Evolutionary conservation across 2,329 filamentous ascomycete species (phyloP).

Genomic region (Alternaria dauci): DNA sequence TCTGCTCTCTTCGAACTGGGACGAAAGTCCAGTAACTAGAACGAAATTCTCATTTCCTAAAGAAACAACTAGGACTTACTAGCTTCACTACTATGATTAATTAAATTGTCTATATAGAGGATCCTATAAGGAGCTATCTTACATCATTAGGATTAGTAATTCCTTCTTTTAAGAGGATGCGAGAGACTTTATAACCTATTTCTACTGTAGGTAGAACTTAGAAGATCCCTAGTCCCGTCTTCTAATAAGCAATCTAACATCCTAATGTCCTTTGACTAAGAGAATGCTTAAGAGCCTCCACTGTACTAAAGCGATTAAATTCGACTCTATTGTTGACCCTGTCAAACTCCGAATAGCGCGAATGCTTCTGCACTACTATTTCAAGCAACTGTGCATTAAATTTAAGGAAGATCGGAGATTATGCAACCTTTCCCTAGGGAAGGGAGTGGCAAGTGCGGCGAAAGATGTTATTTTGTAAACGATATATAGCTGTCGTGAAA

Average conservation of each 20-base stretch:
- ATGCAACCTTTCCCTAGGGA: neutral
- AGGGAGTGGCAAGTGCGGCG: neutral
- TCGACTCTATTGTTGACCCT: conserved; percentile 6
- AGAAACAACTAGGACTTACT: conserved; percentile 3
- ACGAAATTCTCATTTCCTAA: conserved; percentile 1
- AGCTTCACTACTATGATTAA: conserved; percentile 6
- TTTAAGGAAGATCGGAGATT: conserved; percentile 3
- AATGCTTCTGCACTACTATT: conserved; percentile 4
- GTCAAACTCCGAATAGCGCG: neutral
- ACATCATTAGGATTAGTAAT: conserved; percentile 2
- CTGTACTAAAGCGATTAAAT: conserved; percentile 2
- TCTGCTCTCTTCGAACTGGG: conserved; percentile 3
- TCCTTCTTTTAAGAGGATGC: conserved; percentile 5
- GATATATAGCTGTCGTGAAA: conserved; percentile 11
- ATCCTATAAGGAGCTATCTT: conserved; percentile 1
- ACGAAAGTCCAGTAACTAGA: neutral
- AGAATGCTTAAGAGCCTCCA: conserved; percentile 12
- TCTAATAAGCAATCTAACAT: conserved; percentile 8
- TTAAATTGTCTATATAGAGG: conserved; percentile 6
- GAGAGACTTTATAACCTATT: conserved; percentile 6
- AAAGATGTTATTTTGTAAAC: conserved; percentile 7
- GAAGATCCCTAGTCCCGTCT: conserved; percentile 12
- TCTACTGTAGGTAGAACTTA: conserved; percentile 11
- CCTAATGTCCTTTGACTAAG: conserved; percentile 1
- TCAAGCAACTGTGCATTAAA: conserved; percentile 1